A percentile compares a stretch with the other conserved stretches of the same genome.
Evolutionary conservation across 352 stramenopile species (phyloP).

Genomic region (Globisporangium nagaii): DNA sequence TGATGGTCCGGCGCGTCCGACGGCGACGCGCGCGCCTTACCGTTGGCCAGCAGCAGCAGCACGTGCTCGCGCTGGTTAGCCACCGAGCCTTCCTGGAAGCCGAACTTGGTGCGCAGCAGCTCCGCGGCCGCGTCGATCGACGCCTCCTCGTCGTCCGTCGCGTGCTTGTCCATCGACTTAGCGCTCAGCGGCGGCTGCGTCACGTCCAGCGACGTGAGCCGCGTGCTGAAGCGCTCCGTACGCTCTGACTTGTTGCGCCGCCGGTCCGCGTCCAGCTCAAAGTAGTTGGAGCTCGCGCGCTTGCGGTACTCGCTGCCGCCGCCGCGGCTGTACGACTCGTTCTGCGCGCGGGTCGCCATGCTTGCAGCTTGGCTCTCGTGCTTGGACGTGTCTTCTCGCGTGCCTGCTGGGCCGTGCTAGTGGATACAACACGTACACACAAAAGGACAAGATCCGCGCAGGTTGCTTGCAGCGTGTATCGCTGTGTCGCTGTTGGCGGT

Average conservation of each 20-base stretch:
- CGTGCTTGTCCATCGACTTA: constrained; percentile 10
- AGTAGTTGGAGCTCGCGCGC: constrained; percentile 80
- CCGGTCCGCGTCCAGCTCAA: constrained; percentile 70
- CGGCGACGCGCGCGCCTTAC: constrained; percentile 43
- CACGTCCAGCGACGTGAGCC: constrained; percentile 57
- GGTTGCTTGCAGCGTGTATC: too few relatives aligned
- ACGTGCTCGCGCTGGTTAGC: constrained; percentile 84
- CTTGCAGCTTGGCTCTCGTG: not conserved
- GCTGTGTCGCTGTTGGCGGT: too few relatives aligned
- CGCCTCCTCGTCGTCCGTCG: constrained; percentile 59
- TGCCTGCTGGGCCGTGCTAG: not conserved
- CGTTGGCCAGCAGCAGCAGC: constrained; percentile 74
- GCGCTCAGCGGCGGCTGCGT: constrained; percentile 12
- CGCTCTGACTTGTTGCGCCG: constrained; percentile 70
- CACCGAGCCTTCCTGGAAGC: constrained; percentile 78
- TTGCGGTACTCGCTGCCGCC: constrained; percentile 22
- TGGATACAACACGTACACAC: not conserved
- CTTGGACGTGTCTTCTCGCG: not conserved
- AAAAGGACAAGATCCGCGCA: too few relatives aligned
- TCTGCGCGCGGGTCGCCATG: constrained; percentile 9
- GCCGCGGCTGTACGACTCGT: constrained; percentile 5
- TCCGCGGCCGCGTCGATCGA: constrained; percentile 82
- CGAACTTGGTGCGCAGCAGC: constrained; percentile 73
- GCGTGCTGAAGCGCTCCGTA: constrained; percentile 49
- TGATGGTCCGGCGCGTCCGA: constrained; percentile 49